phyloP scores from a whole-genome alignment of 2,329 filamentous ascomycete species.

The Seiridium unicorne region DNA sequence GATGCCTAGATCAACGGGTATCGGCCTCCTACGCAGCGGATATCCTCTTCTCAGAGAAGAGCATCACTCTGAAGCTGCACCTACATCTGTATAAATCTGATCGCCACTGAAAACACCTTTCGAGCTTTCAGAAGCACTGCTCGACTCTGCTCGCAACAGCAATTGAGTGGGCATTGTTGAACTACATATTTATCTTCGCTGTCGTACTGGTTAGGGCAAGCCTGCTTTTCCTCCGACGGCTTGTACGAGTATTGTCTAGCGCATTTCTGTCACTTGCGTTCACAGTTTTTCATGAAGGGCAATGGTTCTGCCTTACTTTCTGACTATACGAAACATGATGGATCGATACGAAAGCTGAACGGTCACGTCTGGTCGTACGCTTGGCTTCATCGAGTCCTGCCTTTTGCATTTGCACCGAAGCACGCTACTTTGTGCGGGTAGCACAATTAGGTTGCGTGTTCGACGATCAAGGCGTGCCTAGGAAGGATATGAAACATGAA shows the following conservation, averaged over 20 bases:
- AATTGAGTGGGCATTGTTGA: not conserved
- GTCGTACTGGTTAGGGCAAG: not conserved
- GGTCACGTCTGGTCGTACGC: not conserved
- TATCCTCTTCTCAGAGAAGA: too few species aligned
- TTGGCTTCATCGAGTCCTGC: not conserved
- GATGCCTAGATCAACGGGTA: too few species aligned
- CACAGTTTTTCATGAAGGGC: not conserved
- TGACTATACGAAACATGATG: not conserved
- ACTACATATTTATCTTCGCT: not conserved
- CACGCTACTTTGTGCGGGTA: not conserved
- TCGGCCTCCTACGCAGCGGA: too few species aligned
- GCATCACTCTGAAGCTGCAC: too few species aligned
- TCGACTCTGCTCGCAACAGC: not conserved
- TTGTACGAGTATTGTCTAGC: constrained; percentile 5
- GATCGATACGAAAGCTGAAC: not conserved
- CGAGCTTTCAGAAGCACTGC: not conserved
- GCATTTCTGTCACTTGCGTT: not conserved
- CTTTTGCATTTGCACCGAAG: not conserved
- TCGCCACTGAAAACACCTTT: not conserved
- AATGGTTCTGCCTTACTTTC: not conserved
- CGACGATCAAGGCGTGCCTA: not conserved
- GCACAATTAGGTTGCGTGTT: not conserved
- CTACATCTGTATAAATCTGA: not conserved
- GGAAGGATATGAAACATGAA: not conserved
- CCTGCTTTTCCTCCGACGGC: not conserved